Base-by-base conservation (phyloP, 257 asterid genomes). In the Echites panduratus region DNA sequence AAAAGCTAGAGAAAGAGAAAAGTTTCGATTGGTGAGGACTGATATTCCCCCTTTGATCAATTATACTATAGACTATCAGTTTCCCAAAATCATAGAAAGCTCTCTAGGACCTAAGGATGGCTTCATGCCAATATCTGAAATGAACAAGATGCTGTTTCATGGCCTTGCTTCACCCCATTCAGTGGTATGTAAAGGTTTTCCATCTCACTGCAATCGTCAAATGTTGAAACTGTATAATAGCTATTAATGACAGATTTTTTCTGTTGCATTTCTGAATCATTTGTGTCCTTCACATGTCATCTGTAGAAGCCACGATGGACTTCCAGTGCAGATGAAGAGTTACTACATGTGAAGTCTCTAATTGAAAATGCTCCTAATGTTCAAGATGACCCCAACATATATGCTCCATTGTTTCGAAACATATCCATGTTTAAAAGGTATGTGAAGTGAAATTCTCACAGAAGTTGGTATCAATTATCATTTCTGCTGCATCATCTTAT, bases 371-470 rank as follows among this genome's bases (percentile, higher is more conserved):
- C 92, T n/a, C 82, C 92, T 35, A 43, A 70, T 43, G 57, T 79
- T 53, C 71, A 75, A 68, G 75, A 82, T 57, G 90, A 90, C 41
- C 81, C 87, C 75, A 80, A 79, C 74, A 75, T 88, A 72, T 84
- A 84, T 82, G 86, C 90, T 63, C 83, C 77, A 75, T 79, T 94
- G 81, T 94, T 80, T 72, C 84, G 97, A 54, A 94, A 91, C 72
- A 76, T 89, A 68, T 90, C 97, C 43, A 84, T 80, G 74, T 93
- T 93, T 77, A 79, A 76, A 84, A 89, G 98, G 98, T 89, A 81
- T 77, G 45, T 32, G 41, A 79, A 77, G 77, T 50, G 68, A 13
- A 72, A 48, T 20, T 70, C 26, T 54, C 29, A 5, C 3, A 38
- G 32, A 19, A 32, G 45, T 74, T 64, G 53, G n/a, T 35, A 13